Percentiles rank a stretch among this genome's conserved stretches.
Conservation (phyloP, 2,329 filamentous ascomycete species). For the Septoria linicola region DNA sequence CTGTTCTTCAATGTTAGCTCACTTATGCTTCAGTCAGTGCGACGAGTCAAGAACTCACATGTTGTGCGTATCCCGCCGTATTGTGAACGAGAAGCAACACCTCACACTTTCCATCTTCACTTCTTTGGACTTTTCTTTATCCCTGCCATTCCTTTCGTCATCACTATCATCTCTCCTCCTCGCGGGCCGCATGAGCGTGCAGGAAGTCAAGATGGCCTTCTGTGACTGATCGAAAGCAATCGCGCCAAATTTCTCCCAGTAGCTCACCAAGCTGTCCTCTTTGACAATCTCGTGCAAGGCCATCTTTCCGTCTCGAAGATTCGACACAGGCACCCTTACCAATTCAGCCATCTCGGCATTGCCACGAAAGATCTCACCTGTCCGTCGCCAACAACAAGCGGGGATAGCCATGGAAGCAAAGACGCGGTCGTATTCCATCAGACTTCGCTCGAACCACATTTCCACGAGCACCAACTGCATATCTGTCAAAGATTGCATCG, state of each 20-base stretch:
- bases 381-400: constrained; percentile 94
- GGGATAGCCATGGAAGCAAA: constrained; percentile 99
- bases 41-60: constrained; percentile 67
- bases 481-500: constrained; percentile 87
- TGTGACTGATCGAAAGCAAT: constrained; percentile 94
- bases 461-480: constrained; percentile 93
- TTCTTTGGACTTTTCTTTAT: constrained; percentile 42
- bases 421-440: constrained; percentile 97
- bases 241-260: constrained; percentile 98
- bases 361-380: constrained; percentile 93
- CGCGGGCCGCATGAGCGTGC: constrained; percentile 80
- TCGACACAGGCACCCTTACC: constrained; percentile 88
- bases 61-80: constrained; percentile 90
- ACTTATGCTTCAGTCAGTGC: constrained; percentile 7
- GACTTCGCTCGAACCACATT: constrained; percentile 96
- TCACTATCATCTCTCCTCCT: constrained; percentile 2
- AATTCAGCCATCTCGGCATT: constrained; percentile 99
- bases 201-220: constrained; percentile 92
- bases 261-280: constrained; percentile 90
- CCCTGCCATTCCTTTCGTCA: constrained; percentile 31
- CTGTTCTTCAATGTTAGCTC: constrained; percentile 52
- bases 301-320: constrained; percentile 86
- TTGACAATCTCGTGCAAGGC: constrained; percentile 94
- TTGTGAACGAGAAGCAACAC: constrained; percentile 97
- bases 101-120: constrained; percentile 60